These are phyloP conservation scores for Inga laurina DNA, from an alignment of 306 rosid genomes.

Conservation along the genomic window DNA sequence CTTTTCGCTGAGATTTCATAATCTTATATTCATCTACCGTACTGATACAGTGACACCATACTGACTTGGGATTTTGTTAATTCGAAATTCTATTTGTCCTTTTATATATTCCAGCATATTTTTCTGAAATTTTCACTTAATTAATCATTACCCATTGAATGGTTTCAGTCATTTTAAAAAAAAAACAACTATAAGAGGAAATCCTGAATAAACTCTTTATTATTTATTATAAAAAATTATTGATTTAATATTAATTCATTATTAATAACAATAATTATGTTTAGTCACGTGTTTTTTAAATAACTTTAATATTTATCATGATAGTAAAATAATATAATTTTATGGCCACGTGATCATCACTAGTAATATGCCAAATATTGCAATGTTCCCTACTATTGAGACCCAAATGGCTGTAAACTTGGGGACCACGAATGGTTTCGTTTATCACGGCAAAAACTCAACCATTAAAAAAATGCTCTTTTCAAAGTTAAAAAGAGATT, in stretches of 20 bases:
- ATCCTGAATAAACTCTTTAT: neutral
- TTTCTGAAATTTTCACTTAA: too few species aligned
- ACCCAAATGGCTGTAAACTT: neutral
- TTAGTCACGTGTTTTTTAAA: neutral
- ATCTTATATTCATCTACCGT: too few species aligned
- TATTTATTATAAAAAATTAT: neutral
- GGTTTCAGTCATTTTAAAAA: too few species aligned
- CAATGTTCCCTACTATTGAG: neutral
- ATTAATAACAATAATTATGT: neutral
- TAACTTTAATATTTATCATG: neutral
- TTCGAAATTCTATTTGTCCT: too few species aligned
- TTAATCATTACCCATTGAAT: too few species aligned
- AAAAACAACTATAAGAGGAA: too few species aligned
- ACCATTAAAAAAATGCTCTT: too few species aligned
- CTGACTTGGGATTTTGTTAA: too few species aligned
- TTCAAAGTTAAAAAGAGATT: too few species aligned
- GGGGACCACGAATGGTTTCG: neutral
- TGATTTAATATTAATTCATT: neutral
- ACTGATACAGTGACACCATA: too few species aligned
- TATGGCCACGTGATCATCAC: neutral
- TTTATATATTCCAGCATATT: too few species aligned
- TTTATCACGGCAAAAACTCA: neutral
- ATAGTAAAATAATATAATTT: neutral
- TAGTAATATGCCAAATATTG: neutral
- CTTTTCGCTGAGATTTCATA: too few species aligned